phyloP scores from a whole-genome alignment of 768 basidiomycete species.

The Baorangia bicolor region DNA sequence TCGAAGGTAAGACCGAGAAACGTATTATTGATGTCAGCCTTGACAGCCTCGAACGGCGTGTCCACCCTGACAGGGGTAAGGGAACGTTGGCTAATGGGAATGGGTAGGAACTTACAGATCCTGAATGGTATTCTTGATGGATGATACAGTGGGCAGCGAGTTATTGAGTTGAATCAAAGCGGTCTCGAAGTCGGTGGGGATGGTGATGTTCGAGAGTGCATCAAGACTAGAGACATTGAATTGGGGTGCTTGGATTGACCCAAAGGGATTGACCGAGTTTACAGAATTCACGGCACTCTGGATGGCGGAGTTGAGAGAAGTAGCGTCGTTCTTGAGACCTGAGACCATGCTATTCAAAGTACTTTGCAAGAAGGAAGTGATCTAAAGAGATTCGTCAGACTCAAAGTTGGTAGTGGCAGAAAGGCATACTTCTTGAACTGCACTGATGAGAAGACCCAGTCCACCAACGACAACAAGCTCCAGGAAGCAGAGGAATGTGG shows the following conservation, averaged over 20 bases:
- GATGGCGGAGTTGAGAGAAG: constrained; percentile 66
- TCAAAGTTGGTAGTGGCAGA: background rate
- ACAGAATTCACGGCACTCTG: constrained; percentile 59
- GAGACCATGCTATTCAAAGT: constrained; percentile 62
- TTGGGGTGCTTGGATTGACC: constrained; percentile 64
- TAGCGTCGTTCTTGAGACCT: constrained; percentile 69
- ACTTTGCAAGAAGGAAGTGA: constrained; percentile 64
- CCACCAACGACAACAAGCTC: constrained; percentile 85
- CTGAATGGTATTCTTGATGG: constrained; percentile 68
- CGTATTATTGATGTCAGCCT: constrained; percentile 86
- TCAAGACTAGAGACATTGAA: constrained; percentile 75
- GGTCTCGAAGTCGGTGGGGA: constrained; percentile 76
- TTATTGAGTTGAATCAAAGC: constrained; percentile 74
- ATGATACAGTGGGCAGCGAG: constrained; percentile 74
- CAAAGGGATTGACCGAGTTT: constrained; percentile 76
- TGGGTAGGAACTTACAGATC: constrained; percentile 53
- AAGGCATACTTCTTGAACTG: constrained; percentile 73
- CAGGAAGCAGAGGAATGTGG: constrained; percentile 90
- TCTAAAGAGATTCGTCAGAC: constrained; percentile 41
- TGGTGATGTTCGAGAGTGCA: constrained; percentile 70
- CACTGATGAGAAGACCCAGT: constrained; percentile 74
- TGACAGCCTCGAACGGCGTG: constrained; percentile 84
- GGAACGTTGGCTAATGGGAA: background rate
- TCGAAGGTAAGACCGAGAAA: constrained; percentile 73
- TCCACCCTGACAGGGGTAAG: constrained; percentile 52